phyloP scores from a whole-genome alignment of 2,329 filamentous ascomycete genomes.

The Neofusicoccum sp. region DNA sequence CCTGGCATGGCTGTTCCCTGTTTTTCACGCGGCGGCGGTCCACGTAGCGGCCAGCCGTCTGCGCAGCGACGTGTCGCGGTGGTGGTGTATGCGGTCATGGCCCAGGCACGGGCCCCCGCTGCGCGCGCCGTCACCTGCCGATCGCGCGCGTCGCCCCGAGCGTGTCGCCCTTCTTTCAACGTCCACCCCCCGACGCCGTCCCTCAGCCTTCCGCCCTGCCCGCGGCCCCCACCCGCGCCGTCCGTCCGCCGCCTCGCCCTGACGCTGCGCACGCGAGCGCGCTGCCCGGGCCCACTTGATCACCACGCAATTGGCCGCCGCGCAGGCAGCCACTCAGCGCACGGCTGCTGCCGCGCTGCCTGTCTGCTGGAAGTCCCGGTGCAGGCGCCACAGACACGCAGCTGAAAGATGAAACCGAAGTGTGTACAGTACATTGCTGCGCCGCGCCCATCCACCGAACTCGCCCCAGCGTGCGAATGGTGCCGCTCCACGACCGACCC shows the following conservation, averaged over 20 bases:
- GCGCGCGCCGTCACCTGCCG: background rate
- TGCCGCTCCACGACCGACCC: background rate
- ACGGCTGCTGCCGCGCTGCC: background rate
- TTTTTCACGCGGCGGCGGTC: constrained; percentile 9
- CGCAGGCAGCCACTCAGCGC: background rate
- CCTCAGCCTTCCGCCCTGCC: background rate
- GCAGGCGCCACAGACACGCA: background rate
- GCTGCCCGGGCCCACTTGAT: background rate
- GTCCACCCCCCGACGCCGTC: background rate
- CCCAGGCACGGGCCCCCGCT: background rate
- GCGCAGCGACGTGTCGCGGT: constrained; percentile 1
- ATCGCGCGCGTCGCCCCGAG: background rate
- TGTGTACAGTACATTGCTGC: background rate
- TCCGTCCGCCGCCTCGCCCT: background rate
- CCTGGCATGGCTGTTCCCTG: constrained; percentile 1
- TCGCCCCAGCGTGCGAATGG: background rate
- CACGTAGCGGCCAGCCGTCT: constrained; percentile 5
- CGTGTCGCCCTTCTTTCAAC: background rate
- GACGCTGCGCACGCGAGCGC: background rate
- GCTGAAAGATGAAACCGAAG: background rate
- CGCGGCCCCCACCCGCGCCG: background rate
- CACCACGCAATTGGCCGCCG: background rate
- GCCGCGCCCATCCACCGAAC: background rate
- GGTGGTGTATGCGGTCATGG: constrained; percentile 3
- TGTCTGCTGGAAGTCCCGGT: background rate